Evolutionary conservation across 495 filamentous ascomycete species (phyloP).

Genomic region (Penicillium soppii): DNA sequence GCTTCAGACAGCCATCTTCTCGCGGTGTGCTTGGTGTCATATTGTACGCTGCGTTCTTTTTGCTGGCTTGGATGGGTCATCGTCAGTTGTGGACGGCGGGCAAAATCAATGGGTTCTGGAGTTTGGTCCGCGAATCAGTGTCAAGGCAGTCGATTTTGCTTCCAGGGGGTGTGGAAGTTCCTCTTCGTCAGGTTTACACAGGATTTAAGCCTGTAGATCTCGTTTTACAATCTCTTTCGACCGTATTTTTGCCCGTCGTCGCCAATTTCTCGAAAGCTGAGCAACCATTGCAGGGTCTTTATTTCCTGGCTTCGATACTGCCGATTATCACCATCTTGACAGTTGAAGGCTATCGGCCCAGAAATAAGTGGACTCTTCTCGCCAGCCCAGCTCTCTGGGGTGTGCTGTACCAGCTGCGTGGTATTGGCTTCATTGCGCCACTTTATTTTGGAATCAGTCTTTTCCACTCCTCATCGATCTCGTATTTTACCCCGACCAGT

Average conservation of each 20-base stretch:
- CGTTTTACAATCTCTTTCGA: conserved; percentile 6
- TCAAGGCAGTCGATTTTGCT: not conserved
- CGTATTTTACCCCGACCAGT: conserved; percentile 3
- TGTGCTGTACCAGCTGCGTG: conserved; percentile 17
- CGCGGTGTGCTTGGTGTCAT: not conserved
- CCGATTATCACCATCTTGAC: conserved; percentile 17
- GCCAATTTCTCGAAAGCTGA: conserved; percentile 1
- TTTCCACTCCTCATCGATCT: not conserved
- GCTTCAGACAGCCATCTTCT: conserved; percentile 1
- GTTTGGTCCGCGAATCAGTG: conserved; percentile 4
- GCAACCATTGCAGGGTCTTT: conserved; percentile 13
- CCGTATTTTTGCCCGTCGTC: conserved; percentile 12
- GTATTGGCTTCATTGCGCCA: conserved; percentile 18
- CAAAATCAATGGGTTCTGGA: conserved; percentile 8
- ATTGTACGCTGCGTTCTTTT: conserved; percentile 5
- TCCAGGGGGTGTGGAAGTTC: not conserved
- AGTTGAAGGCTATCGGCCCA: conserved; percentile 15
- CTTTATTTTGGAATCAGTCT: conserved; percentile 11
- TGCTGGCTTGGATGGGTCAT: conserved; percentile 7
- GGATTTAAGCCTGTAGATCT: conserved; percentile 3
- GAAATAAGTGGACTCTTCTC: conserved; percentile 15
- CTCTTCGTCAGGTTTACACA: conserved; percentile 9
- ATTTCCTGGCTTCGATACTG: conserved; percentile 14
- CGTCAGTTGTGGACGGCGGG: conserved; percentile 6
- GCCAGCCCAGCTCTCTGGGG: conserved; percentile 13